A percentile compares a stretch with the other conserved stretches of the same genome.
Evolutionary conservation across 805 yeast species (phyloP).

Genomic region (Metschnikowia santaceciliae): DNA sequence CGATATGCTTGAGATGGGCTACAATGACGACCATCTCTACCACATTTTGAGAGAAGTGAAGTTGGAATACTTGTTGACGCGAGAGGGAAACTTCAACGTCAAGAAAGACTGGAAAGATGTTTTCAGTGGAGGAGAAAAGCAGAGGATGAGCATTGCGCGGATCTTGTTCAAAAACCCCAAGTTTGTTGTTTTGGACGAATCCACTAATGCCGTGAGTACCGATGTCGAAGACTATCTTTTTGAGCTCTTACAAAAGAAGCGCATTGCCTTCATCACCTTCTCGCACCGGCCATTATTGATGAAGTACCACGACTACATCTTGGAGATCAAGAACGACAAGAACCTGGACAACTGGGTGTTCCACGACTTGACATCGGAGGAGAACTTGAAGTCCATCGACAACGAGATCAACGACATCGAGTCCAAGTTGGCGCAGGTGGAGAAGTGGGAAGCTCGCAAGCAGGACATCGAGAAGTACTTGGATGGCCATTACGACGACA

Average conservation of each 20-base stretch:
- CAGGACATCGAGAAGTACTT: constrained; percentile 50
- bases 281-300: constrained; percentile 79
- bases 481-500: constrained; percentile 34
- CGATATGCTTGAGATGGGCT: constrained; percentile 71
- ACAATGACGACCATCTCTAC: constrained; percentile 64
- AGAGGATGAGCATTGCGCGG: constrained; percentile 84
- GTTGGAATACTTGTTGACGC: constrained; percentile 69
- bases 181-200: constrained; percentile 84
- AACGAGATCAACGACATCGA: constrained; percentile 70
- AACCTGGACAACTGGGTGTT: constrained; percentile 38
- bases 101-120: constrained; percentile 80
- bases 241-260: constrained; percentile 64
- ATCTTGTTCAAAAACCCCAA: constrained; percentile 74
- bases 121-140: constrained; percentile 96
- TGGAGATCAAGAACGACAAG: constrained; percentile 58
- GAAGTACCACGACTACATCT: constrained; percentile 75
- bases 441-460: constrained; percentile 57
- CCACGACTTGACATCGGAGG: constrained; percentile 62
- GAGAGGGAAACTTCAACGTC: constrained; percentile 56
- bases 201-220: constrained; percentile 88
- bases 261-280: constrained; percentile 75
- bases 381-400: constrained; percentile 64
- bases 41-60: constrained; percentile 71
- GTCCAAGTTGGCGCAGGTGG: constrained; percentile 54
- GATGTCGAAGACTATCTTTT: constrained; percentile 87